These are phyloP conservation scores for Hura crepitans DNA, from an alignment of 441 rosid species.

Conservation along the genomic window DNA sequence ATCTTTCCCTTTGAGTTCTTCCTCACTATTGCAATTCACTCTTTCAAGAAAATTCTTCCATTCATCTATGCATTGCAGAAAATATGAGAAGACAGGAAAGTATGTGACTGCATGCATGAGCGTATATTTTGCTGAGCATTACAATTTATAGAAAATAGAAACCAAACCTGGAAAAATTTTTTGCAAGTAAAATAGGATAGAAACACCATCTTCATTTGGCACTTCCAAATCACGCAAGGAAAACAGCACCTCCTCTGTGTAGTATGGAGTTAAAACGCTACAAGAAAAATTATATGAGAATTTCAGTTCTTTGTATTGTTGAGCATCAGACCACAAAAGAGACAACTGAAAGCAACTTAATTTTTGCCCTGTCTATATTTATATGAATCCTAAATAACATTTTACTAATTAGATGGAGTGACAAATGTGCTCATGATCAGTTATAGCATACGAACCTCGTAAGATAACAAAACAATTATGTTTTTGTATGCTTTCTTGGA, in stretches of 20 bases:
- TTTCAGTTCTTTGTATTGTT: neutral
- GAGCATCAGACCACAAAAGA: conserved; percentile 7
- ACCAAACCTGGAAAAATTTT: conserved; percentile 92
- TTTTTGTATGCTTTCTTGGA: neutral
- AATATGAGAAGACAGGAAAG: neutral
- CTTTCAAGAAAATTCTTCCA: conserved; percentile 72
- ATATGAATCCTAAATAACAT: neutral
- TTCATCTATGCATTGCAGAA: conserved; percentile 52
- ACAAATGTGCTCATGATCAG: neutral
- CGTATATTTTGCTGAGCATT: neutral
- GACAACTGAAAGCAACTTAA: neutral
- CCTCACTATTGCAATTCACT: conserved; percentile 19
- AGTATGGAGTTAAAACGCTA: conserved; percentile 98
- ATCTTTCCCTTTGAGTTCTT: conserved; percentile 29
- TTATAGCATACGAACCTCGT: neutral
- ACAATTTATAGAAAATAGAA: conserved; percentile 4
- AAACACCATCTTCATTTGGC: conserved; percentile 97
- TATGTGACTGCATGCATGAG: too few species aligned
- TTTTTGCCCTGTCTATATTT: neutral
- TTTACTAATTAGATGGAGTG: neutral
- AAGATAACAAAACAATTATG: neutral
- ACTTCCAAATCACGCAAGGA: conserved; percentile 69
- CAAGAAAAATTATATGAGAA: conserved; percentile 8
- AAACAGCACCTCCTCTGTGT: conserved; percentile 93
- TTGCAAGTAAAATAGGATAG: conserved; percentile 93